Evolutionary conservation across 1,284 basidiomycete genomes (phyloP).

Genomic region (Ustilago vetiveriae): DNA sequence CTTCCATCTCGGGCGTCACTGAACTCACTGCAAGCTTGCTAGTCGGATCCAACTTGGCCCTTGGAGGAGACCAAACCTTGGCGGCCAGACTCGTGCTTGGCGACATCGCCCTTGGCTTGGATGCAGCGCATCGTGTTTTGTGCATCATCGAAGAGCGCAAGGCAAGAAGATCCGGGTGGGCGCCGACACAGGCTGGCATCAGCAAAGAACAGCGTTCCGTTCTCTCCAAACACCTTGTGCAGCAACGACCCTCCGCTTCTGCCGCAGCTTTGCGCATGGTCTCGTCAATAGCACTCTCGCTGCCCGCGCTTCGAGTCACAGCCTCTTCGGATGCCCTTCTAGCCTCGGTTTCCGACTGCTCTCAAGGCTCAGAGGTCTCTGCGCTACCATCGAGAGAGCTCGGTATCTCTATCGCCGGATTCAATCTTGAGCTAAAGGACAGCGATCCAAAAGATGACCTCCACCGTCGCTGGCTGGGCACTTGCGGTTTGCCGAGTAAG

Average conservation of each 20-base stretch:
- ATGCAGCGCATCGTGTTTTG: constrained; percentile 39
- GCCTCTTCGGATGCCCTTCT: constrained; percentile 30
- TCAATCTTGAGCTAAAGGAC: constrained; percentile 48
- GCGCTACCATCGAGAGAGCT: constrained; percentile 24
- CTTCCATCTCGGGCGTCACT: constrained; percentile 38
- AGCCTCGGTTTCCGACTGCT: constrained; percentile 7
- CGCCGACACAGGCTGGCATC: constrained; percentile 12
- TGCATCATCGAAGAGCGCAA: constrained; percentile 42
- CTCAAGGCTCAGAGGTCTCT: neutral
- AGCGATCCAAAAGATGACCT: constrained; percentile 49
- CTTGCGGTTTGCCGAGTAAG: constrained; percentile 46
- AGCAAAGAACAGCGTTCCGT: constrained; percentile 14
- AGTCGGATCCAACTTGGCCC: constrained; percentile 35
- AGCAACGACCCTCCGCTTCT: constrained; percentile 24
- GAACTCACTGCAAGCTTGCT: constrained; percentile 43
- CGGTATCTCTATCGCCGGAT: constrained; percentile 21
- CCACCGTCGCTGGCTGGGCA: constrained; percentile 63
- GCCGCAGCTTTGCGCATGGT: constrained; percentile 24
- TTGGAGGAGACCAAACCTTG: constrained; percentile 41
- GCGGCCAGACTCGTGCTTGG: constrained; percentile 38
- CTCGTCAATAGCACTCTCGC: constrained; percentile 17
- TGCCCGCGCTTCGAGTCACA: constrained; percentile 36
- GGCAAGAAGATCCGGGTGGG: constrained; percentile 22
- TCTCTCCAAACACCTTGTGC: constrained; percentile 38
- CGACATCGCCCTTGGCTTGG: constrained; percentile 42